Conservation (phyloP, 768 basidiomycete species). For the Russula sp. region DNA sequence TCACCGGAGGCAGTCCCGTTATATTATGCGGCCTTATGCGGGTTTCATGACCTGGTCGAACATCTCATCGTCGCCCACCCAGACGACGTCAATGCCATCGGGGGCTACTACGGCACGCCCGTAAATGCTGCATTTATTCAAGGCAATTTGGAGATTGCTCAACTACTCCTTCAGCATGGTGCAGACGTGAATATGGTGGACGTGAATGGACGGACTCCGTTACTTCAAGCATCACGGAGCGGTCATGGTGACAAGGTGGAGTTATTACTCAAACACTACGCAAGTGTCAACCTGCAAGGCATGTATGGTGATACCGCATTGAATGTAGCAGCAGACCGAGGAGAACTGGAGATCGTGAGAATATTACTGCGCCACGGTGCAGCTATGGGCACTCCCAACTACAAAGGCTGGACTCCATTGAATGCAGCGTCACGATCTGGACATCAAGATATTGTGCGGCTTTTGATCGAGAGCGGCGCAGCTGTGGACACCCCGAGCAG, state of each 20-base stretch:
- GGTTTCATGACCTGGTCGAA: not conserved
- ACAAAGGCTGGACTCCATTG: not conserved
- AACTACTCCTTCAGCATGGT: not conserved
- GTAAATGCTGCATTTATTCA: not conserved
- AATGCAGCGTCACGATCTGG: too few relatives aligned
- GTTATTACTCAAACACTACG: not conserved
- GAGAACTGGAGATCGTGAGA: not conserved
- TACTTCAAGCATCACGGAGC: not conserved
- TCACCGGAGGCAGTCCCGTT: not conserved
- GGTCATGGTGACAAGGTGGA: not conserved
- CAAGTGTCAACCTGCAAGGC: not conserved
- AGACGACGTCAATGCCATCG: not conserved
- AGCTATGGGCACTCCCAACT: too few relatives aligned
- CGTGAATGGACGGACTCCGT: not conserved
- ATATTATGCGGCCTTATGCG: conserved; percentile 4
- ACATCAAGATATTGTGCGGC: too few relatives aligned
- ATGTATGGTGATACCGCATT: not conserved
- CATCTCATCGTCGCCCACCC: not conserved
- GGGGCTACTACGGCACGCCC: not conserved
- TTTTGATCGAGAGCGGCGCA: too few relatives aligned
- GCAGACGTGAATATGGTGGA: not conserved
- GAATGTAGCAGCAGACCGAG: not conserved
- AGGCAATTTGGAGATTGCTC: not conserved
- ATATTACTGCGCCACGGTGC: not conserved
- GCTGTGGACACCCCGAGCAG: too few relatives aligned